phyloP scores from a whole-genome alignment of 2,329 filamentous ascomycete species.

The Metarhizium brunneum region DNA sequence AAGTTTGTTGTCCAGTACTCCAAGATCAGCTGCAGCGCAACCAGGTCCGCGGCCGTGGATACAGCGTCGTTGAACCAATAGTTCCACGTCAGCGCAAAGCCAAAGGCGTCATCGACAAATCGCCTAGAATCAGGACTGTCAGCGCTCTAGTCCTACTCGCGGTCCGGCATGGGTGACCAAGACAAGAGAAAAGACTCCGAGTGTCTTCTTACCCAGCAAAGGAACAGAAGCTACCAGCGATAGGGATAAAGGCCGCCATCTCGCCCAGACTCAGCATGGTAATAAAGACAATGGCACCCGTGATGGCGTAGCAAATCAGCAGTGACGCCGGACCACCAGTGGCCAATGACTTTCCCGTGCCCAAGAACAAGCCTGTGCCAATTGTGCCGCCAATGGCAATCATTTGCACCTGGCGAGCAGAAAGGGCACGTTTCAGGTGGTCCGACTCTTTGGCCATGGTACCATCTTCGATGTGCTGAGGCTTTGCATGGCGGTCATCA shows the following conservation, averaged over 20 bases:
- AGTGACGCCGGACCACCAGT: conserved; percentile 51
- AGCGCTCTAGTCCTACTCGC: background rate
- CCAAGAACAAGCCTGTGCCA: conserved; percentile 53
- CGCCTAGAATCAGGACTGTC: conserved; percentile 17
- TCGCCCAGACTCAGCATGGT: conserved; percentile 52
- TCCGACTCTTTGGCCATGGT: conserved; percentile 22
- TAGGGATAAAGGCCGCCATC: conserved; percentile 43
- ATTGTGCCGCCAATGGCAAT: conserved; percentile 54
- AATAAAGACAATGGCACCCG: conserved; percentile 47
- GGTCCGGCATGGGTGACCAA: no score
- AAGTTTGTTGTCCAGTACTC: conserved; percentile 55
- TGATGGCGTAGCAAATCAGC: conserved; percentile 46
- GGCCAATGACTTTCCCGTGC: conserved; percentile 49
- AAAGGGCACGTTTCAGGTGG: conserved; percentile 44
- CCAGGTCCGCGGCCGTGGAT: conserved; percentile 45
- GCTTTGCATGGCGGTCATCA: background rate
- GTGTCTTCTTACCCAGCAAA: conserved; percentile 25
- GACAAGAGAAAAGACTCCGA: background rate
- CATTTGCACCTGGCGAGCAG: conserved; percentile 57
- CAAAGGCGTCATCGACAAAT: conserved; percentile 44
- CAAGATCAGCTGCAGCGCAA: conserved; percentile 41
- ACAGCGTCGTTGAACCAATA: conserved; percentile 59
- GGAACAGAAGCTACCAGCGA: conserved; percentile 48
- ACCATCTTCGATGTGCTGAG: conserved; percentile 1
- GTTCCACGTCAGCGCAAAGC: conserved; percentile 48